Conservation (phyloP, 2,329 filamentous ascomycete species). For the Trichoderma hamatum region DNA sequence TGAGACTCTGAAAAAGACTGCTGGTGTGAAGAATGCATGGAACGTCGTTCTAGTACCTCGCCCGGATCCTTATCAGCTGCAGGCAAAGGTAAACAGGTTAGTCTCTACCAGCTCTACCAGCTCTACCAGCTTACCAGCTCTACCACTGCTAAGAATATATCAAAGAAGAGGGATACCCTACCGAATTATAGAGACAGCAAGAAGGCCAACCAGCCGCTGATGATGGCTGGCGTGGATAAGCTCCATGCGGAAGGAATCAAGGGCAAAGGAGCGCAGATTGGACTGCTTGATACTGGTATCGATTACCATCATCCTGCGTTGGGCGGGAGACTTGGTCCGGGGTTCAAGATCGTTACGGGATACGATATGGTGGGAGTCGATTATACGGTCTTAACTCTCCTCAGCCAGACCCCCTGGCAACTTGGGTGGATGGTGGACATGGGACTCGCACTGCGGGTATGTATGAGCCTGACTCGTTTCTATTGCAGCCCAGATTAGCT, state of each 20-base stretch:
- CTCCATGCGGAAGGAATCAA: constrained; percentile 26
- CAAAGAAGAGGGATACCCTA: not conserved
- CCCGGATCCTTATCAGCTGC: not conserved
- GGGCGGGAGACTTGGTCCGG: constrained; percentile 60
- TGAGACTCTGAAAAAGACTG: not conserved
- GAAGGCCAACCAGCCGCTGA: constrained; percentile 1
- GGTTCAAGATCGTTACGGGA: constrained; percentile 43
- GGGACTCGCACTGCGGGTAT: constrained; percentile 31
- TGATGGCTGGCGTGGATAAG: constrained; percentile 29
- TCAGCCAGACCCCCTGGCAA: constrained; percentile 31
- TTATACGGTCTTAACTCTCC: constrained; percentile 28
- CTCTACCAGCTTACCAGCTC: too few relatives aligned
- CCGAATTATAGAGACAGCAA: not conserved
- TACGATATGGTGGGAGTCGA: constrained; percentile 35
- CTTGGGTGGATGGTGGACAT: constrained; percentile 29
- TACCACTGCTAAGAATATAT: too few relatives aligned
- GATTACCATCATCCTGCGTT: constrained; percentile 63
- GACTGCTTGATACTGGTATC: constrained; percentile 37
- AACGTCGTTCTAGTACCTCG: not conserved
- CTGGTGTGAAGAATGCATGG: constrained; percentile 21
- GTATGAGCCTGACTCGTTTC: constrained; percentile 4
- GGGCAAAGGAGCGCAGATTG: constrained; percentile 29
- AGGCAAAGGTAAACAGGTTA: too few relatives aligned
- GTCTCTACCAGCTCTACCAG: too few relatives aligned
- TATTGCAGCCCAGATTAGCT: not conserved